Percentiles rank a stretch among this genome's conserved stretches.
Conservation (phyloP, 2,329 filamentous ascomycete genomes). For the Aureobasidium pullulans region DNA sequence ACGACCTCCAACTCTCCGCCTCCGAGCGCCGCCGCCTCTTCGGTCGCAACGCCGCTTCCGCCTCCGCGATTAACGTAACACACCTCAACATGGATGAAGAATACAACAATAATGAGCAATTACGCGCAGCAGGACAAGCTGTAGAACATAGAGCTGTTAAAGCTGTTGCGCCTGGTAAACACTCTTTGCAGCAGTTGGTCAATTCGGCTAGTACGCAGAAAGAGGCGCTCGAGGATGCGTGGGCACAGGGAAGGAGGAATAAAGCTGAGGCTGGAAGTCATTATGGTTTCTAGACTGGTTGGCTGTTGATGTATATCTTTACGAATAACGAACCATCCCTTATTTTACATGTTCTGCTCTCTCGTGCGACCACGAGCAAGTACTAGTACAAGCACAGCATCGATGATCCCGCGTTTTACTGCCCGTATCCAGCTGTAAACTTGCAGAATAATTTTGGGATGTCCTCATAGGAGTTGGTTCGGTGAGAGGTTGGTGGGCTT, state of each 20-base stretch:
- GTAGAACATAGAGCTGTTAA: constrained; percentile 73
- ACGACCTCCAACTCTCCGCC: constrained; percentile 70
- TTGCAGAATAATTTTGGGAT: too few relatives aligned
- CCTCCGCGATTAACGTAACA: constrained; percentile 66
- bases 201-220: constrained; percentile 73
- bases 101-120: constrained; percentile 74
- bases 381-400: too few relatives aligned
- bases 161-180: constrained; percentile 76
- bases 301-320: neutral
- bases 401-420: too few relatives aligned
- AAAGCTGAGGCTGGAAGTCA: constrained; percentile 72
- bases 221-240: constrained; percentile 86
- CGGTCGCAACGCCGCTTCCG: constrained; percentile 51
- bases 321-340: neutral
- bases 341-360: neutral
- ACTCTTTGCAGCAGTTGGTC: constrained; percentile 81
- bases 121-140: constrained; percentile 63
- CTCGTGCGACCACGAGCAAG: too few relatives aligned
- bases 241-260: constrained; percentile 71
- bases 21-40: constrained; percentile 77
- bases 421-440: too few relatives aligned
- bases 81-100: constrained; percentile 86
- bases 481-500: too few relatives aligned
- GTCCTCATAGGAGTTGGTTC: too few relatives aligned
- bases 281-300: constrained; percentile 62